Base-by-base conservation (phyloP, 306 rosid species). In the Morella rubra region DNA sequence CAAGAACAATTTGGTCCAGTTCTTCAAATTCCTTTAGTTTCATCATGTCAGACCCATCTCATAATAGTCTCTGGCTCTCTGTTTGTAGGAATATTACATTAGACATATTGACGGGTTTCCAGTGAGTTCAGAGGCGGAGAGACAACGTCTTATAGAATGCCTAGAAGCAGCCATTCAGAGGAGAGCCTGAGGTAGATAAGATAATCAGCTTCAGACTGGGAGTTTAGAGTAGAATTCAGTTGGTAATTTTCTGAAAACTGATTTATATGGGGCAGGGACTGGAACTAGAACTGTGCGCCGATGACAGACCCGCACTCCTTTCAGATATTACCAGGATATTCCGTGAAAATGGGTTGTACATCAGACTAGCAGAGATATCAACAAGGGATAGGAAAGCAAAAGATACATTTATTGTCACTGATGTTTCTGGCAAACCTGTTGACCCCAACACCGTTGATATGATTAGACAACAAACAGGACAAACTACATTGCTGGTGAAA, bases 91-190 rank as follows among this genome's bases (percentile, higher is more conserved):
- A 76, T 95, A 90, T 78, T 95, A 92, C 62, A 89, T 95, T 59
- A 85, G 97, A 69, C 99, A 95, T 79, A 80, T 87, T 3, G 99
- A 95, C 81, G 99, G 99, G 24, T 78, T 87, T 50, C 97, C 99
- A 70, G 87, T 95, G 74, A 89, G 90, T 77, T 92, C 97, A 7
- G 97, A 95, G 81, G 97, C 96, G 1, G 99, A 95, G 76, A 86
- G 96, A 55, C 96, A 90, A 47, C 87, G 99, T 2, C 90, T 95
- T 15, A 84, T 81, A 41, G 93, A 85, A 75, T 95, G 97, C 81
- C 93, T 95, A 52, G 97, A 92, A 88, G 98, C 98, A 67, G 97
- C 99, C 74, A 95, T 95, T 16, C 89, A 92, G 77, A 92, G 99
- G 81, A 84, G 99, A 41, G 97, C 89, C 70, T 89, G 97, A 95